These are phyloP conservation scores for Fusarium sp. DNA, from an alignment of 2,329 filamentous ascomycete genomes.

Conservation along the genomic window DNA sequence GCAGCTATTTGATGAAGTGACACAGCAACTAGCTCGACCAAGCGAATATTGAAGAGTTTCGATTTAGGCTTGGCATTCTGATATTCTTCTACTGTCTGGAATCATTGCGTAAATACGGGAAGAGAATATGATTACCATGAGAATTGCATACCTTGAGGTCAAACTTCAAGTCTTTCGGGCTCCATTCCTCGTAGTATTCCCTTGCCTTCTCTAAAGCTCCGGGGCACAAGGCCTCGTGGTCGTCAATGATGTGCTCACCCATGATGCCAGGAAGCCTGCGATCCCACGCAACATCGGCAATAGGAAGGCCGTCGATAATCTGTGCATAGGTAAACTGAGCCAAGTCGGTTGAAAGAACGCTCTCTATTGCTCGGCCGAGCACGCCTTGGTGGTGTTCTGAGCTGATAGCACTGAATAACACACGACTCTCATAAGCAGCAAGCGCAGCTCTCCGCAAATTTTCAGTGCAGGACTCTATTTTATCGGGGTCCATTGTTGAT, in stretches of 20 bases:
- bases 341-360: conserved; percentile 6
- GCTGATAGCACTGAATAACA: not conserved
- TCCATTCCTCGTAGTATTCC: conserved; percentile 6
- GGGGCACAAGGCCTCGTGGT: conserved; percentile 15
- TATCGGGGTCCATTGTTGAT: conserved; percentile 6
- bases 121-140: accelerated
- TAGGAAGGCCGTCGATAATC: conserved; percentile 30
- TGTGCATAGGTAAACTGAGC: conserved; percentile 29
- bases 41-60: conserved; percentile 1
- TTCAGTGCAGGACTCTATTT: not conserved
- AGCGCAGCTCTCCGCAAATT: conserved; percentile 3
- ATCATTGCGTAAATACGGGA: accelerated
- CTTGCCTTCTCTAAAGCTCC: conserved; percentile 1
- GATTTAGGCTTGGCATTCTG: not conserved
- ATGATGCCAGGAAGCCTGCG: conserved; percentile 16
- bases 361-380: conserved; percentile 3
- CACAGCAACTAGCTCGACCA: conserved; percentile 14
- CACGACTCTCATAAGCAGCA: not conserved
- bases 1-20: conserved; percentile 20
- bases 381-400: not conserved
- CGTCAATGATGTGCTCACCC: conserved; percentile 28
- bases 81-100: not conserved
- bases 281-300: conserved; percentile 17
- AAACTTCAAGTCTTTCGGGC: conserved; percentile 12
- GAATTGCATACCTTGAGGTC: conserved; percentile 7